Percentiles rank a stretch among this genome's conserved stretches.
phyloP scores from a whole-genome alignment of 2,329 filamentous ascomycete species.

The Monosporascus sp. region DNA sequence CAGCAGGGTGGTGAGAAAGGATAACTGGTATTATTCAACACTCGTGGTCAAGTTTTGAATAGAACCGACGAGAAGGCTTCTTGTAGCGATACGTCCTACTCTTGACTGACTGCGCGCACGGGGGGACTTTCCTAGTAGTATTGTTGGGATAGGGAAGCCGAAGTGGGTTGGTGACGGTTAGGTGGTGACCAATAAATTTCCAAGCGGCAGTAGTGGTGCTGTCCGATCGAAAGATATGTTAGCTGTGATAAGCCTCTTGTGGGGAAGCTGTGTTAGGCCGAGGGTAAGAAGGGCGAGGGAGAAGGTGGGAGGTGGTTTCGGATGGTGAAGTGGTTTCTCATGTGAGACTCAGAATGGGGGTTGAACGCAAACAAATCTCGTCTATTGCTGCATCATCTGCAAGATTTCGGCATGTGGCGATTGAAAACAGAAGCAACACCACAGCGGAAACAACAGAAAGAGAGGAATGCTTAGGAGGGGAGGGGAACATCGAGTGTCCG shows the following conservation, averaged over 20 bases:
- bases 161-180: background rate
- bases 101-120: background rate
- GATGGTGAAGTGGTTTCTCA: background rate
- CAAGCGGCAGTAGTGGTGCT: background rate
- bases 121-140: background rate
- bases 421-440: slow-evolving; percentile 21
- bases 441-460: slow-evolving; percentile 13
- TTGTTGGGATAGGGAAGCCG: background rate
- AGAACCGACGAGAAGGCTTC: background rate
- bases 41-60: background rate
- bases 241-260: slow-evolving; percentile 24
- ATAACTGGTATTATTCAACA: slow-evolving; percentile 6
- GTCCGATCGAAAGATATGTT: slow-evolving; percentile 8
- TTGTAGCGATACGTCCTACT: background rate
- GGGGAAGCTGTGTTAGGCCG: background rate
- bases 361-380: slow-evolving; percentile 16
- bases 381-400: slow-evolving; percentile 20
- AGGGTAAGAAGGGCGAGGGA: background rate
- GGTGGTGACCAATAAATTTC: background rate
- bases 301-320: background rate
- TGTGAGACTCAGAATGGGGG: background rate
- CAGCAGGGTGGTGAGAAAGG: slow-evolving; percentile 6
- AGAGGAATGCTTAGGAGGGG: slow-evolving; percentile 2
- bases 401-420: slow-evolving; percentile 20
- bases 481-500: background rate